These are phyloP conservation scores for Solanum okadae DNA, from an alignment of 257 asterid genomes.

Conservation along the genomic window DNA sequence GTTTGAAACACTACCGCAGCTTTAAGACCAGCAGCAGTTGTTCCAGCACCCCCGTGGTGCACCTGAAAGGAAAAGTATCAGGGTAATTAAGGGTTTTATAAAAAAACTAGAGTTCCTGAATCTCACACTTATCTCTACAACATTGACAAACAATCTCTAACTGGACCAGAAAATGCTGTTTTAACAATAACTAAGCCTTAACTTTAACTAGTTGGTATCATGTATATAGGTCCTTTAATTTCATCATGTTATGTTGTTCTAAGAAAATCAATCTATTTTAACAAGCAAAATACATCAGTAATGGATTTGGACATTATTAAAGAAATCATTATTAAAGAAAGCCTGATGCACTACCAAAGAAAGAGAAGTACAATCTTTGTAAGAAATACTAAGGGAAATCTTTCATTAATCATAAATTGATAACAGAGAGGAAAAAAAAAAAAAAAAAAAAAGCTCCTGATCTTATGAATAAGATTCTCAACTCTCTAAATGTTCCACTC, in stretches of 20 bases:
- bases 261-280: not conserved
- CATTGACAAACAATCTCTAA: not conserved
- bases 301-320: not conserved
- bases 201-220: not conserved
- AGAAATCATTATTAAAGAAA: not conserved
- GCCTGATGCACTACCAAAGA: not conserved
- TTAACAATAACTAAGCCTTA: not conserved
- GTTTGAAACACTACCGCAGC: conserved; percentile 49
- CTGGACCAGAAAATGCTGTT: not conserved
- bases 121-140: not conserved
- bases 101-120: not conserved
- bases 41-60: conserved; percentile 98
- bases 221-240: not conserved
- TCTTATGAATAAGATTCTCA: not conserved
- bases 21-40: conserved; percentile 96
- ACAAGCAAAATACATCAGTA: not conserved
- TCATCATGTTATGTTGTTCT: not conserved
- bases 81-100: not conserved
- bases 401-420: not conserved
- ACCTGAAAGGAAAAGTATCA: conserved; percentile 30
- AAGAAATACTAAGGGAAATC: not conserved
- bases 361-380: not conserved
- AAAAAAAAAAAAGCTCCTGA: not conserved
- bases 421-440: not conserved
- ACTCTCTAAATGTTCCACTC: not conserved